These are phyloP conservation scores for Coniochaeta prunicola DNA, from an alignment of 2,329 filamentous ascomycete genomes.

Conservation along the genomic window DNA sequence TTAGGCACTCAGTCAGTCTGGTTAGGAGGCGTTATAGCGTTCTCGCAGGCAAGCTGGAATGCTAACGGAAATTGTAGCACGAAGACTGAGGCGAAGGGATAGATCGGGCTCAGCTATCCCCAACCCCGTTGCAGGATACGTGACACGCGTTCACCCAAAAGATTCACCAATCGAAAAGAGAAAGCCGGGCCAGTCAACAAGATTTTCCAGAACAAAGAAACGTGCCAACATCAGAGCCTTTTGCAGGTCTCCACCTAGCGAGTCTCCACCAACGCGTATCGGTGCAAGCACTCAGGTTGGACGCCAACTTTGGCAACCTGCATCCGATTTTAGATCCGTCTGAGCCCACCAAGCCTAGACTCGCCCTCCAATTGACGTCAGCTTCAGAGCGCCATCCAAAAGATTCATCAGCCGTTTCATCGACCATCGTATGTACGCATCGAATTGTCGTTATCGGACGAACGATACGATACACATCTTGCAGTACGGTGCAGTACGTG, in stretches of 20 bases:
- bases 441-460: not conserved
- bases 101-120: too few relatives aligned
- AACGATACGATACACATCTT: not conserved
- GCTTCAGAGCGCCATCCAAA: not conserved
- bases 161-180: too few relatives aligned
- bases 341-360: not conserved
- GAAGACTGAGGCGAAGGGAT: too few relatives aligned
- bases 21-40: too few relatives aligned
- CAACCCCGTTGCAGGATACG: too few relatives aligned
- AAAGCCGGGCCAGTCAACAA: not conserved
- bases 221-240: not conserved
- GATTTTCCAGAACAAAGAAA: not conserved
- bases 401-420: not conserved
- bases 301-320: not conserved
- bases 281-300: not conserved
- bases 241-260: not conserved
- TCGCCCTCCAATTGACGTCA: not conserved
- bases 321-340: constrained; percentile 1
- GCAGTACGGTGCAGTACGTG: not conserved
- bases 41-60: too few relatives aligned
- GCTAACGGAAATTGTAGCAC: too few relatives aligned
- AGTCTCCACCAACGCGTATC: not conserved
- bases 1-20: too few relatives aligned
- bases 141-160: too few relatives aligned
- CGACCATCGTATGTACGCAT: not conserved